Base-by-base conservation (phyloP, 352 stramenopile species). In the Blastocystis sp. region DNA sequence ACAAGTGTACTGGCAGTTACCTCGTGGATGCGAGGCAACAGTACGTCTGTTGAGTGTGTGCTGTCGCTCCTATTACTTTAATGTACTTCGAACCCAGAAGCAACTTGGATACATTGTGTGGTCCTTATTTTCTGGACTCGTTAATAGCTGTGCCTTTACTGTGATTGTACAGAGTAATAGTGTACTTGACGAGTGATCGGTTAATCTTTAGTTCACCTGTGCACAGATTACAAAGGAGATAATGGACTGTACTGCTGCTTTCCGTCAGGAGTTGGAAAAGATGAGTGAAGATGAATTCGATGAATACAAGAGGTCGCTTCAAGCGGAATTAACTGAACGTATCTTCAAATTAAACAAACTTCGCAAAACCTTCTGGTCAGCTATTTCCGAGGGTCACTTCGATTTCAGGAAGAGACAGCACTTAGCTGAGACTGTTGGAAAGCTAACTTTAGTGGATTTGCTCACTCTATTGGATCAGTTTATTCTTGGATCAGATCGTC, bases 131-230 rank as follows among this genome's bases (percentile, higher is more conserved):
- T 51, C 24, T 19, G 53, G 53, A 30, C 58, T 84, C 1, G 73
- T 37, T 0, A 57, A 57, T 24, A 84, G 53, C 22, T 33, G 42
- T 24, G 35, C 17, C 6, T 84, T 84, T 42, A 35, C 33, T 11
- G 73, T 84, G 22, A 84, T 84, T 40, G 48, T 84, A 22, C 73
- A 84, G 73, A 84, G 73, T 44, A 84, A 84, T 44, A 66, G 42
- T 6, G 73, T 84, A 33, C 24, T 33, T 24, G 3, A 15, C 17
- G 17, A 5, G 27, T 30, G 51, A 13, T 22, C 24, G 13, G 0
- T 5, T 84, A 24, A 84, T 48, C 30, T 19, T 19, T 84, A 84
- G 73, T 84, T 66, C 53, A 33, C 24, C 73, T 84, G 73, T 56
- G 48, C n/a, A 1, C 11, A 84, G 7, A 64, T 84, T 57, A 66